Base-by-base conservation (phyloP, 2,329 filamentous ascomycete species). In the Cladosporium sp. region DNA sequence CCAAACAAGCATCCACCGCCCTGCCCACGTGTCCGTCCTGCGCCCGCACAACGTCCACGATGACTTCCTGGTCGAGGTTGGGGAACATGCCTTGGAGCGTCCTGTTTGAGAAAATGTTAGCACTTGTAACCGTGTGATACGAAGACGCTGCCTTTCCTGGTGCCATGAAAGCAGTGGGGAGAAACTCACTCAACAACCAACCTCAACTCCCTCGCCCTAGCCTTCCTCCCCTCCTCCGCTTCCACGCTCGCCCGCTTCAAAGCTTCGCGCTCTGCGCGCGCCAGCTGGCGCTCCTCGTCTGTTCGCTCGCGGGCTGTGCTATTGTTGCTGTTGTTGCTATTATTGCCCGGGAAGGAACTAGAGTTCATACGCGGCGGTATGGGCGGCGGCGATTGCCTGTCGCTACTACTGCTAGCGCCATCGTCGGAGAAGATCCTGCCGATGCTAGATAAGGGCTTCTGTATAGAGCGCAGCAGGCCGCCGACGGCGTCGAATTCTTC, bases 11-110 rank as follows among this genome's bases (percentile, higher is more conserved):
- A 75, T 83, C 81, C 1, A 83, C 81, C 1, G 81, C 81, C 49
- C 78, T 68, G 0, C 81, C 81, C 3, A 83, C 80, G 51, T 81
- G 88, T 76, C 95, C 96, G 79, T 97, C 90, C 80, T 99, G 97
- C 81, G 96, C 88, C 76, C 94, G 89, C 28, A 99, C 95, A 48
- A 99, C 95, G 80, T 99, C 95, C 73, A 93, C 93, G 75, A 99
- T 98, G 43, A 99, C 86, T 58, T 99, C 96, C 73, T 88, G 88
- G 77, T 99, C 95, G 59, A 99, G 82, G 75, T 96, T 93, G 0
- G 95, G 95, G 77, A 99, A 99, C 95, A 99, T 99, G 72, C 92
- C 91, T 57, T 92, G 89, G 65, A 99, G 81, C 39, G 95, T 98
- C 79, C 81, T 83, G 63, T 34, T 56, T 21, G 21, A 30, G 8